Conservation (phyloP, 306 rosid genomes). For the Aeschynomene evenia region DNA sequence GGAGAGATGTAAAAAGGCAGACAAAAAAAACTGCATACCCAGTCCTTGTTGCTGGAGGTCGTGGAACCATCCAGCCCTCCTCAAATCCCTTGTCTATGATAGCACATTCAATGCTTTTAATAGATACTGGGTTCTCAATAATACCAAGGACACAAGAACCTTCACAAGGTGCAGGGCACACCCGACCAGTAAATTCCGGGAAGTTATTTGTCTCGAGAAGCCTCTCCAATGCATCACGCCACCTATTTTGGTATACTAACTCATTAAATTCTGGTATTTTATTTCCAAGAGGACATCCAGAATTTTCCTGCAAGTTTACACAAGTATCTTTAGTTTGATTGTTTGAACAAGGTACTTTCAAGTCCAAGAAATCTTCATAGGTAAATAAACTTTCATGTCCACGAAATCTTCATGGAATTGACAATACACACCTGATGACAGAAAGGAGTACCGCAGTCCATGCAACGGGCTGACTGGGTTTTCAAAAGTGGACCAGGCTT, state of each 20-base stretch:
- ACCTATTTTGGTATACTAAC: slow-evolving; percentile 91
- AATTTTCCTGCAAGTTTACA: slow-evolving; percentile 68
- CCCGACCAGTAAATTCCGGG: slow-evolving; percentile 98
- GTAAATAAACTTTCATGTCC: no score
- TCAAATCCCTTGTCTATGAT: slow-evolving; percentile 97
- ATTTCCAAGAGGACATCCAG: slow-evolving; percentile 99
- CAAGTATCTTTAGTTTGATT: slow-evolving; percentile 5
- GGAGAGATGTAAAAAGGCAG: not conserved
- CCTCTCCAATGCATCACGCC: slow-evolving; percentile 91
- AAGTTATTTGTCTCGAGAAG: slow-evolving; percentile 98
- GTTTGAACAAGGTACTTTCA: no score
- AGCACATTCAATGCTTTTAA: slow-evolving; percentile 94
- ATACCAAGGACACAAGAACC: slow-evolving; percentile 86
- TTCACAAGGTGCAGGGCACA: slow-evolving; percentile 99
- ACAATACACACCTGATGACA: slow-evolving; percentile 80
- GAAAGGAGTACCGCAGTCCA: slow-evolving; percentile 97
- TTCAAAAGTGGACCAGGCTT: slow-evolving; percentile 92
- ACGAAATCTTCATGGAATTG: not conserved
- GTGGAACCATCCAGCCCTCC: slow-evolving; percentile 99
- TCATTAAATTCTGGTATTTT: slow-evolving; percentile 97
- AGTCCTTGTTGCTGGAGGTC: slow-evolving; percentile 81
- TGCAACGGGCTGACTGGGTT: slow-evolving; percentile 98
- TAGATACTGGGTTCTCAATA: slow-evolving; percentile 86
- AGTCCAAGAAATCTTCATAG: no score
- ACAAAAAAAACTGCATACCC: slow-evolving; percentile 59